Evolutionary conservation across 2,329 filamentous ascomycete genomes (phyloP).

Genomic region (Penicillium sp.): DNA sequence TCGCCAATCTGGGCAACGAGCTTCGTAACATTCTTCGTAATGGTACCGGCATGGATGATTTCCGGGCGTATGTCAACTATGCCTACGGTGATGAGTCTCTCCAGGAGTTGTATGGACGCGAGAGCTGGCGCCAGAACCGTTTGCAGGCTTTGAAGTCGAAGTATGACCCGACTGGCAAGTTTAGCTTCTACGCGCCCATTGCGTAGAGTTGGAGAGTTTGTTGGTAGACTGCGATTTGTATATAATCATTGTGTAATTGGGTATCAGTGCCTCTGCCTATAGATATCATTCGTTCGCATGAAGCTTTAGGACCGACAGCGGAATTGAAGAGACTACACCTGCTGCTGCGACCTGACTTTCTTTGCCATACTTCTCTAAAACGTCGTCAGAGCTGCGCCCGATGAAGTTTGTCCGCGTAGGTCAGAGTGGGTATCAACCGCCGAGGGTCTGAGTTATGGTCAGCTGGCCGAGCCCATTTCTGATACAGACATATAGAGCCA

Average conservation of each 20-base stretch:
- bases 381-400: no score
- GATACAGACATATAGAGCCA: background rate
- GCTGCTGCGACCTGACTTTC: no score
- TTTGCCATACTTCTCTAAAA: no score
- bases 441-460: background rate
- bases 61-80: conserved; percentile 36
- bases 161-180: conserved; percentile 37
- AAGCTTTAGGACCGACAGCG: no score
- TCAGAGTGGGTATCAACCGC: background rate
- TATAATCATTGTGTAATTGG: background rate
- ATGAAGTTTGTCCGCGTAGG: background rate
- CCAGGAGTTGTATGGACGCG: conserved; percentile 32
- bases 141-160: conserved; percentile 35
- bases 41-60: conserved; percentile 19
- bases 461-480: background rate
- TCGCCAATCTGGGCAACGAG: conserved; percentile 29
- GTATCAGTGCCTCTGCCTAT: background rate
- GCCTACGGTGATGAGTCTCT: conserved; percentile 31
- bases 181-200: conserved; percentile 35
- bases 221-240: background rate
- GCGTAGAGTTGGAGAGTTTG: background rate
- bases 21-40: conserved; percentile 32
- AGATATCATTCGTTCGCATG: no score
- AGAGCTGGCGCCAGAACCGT: conserved; percentile 35
- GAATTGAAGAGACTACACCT: no score